Evolutionary conservation across 1,139 yeast species (phyloP), one percentile per base, ranked within the genome.

Genomic region (Candida albicans): DNA sequence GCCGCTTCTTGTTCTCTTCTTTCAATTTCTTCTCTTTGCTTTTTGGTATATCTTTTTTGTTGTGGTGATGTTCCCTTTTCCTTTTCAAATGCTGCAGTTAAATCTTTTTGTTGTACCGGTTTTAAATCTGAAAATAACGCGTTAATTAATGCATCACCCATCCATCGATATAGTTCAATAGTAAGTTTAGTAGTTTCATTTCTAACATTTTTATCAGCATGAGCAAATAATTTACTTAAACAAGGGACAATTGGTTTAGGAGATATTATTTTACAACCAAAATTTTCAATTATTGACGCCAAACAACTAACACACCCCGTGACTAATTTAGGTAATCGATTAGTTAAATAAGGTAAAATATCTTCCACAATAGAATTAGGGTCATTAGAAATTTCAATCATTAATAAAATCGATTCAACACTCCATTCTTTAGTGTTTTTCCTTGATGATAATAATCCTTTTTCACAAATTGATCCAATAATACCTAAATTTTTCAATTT

Each of bases 41-140:
- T 62, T 45, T 76, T 71, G 12, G 90, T 73, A 10, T 73, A 64
- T 49, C 95, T 69, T 41, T 70, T 68, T 51, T 85, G 93, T 8
- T 67, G 71, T 1, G 84, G 82, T 2, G 61, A 52, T 35, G 61
- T 59, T 42, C 60, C 71, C 42, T 68, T 67, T 25, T 79, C 74
- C 39, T 70, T 73, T 30, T 77, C 85, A 62, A 93, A 89, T 14
- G 93, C 82, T 33, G 80, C 79, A 3, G 82, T 75, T 47, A 95
- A 73, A 56, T 93, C 99, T 53, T 85, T 87, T 62, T 89, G 95
- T 62, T 93, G 98, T 11, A 90, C 89, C 0, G 97, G 96, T 59
- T 93, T 93, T 61, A 93, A 72, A 28, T 82, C 82, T 2, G 85
- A 79, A 47, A 90, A 78, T 34, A 90, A 65, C 0, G 82, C 61